Evolutionary conservation across 1,284 basidiomycete genomes (phyloP).

Genomic region (Moniliophthora roreri): DNA sequence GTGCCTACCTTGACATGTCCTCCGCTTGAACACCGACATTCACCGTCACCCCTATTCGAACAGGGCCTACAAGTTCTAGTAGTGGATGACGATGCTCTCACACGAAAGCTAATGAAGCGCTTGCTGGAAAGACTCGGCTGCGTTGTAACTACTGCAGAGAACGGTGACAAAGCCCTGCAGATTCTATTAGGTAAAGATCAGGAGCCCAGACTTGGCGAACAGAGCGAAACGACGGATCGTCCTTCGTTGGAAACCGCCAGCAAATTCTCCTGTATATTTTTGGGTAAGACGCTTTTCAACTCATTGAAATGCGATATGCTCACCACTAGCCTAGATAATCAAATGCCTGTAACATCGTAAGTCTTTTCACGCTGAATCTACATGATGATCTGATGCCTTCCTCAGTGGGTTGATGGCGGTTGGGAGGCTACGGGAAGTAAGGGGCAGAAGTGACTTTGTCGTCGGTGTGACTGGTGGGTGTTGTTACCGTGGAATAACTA

Average conservation of each 20-base stretch:
- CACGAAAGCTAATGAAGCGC: constrained; percentile 80
- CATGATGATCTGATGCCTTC: no score
- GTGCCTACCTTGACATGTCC: not conserved
- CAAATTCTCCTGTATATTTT: constrained; percentile 72
- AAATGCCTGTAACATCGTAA: constrained; percentile 77
- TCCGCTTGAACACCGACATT: not conserved
- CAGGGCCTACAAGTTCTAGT: constrained; percentile 62
- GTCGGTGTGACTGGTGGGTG: constrained; percentile 73
- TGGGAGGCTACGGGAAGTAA: constrained; percentile 58
- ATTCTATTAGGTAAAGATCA: constrained; percentile 53
- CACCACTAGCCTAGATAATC: constrained; percentile 55
- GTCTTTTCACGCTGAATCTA: no score
- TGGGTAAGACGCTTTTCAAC: constrained; percentile 27
- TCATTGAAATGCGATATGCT: no score
- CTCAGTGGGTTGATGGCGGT: constrained; percentile 65
- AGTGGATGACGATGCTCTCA: constrained; percentile 79
- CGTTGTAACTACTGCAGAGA: constrained; percentile 79
- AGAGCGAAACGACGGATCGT: constrained; percentile 3
- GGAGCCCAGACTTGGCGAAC: constrained; percentile 24
- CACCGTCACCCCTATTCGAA: constrained; percentile 31
- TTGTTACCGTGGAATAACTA: not conserved
- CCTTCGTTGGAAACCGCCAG: constrained; percentile 12
- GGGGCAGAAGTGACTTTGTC: constrained; percentile 70
- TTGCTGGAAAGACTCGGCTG: constrained; percentile 81
- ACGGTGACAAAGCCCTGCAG: constrained; percentile 80